Percentiles rank a stretch among this genome's conserved stretches.
These are phyloP conservation scores for Hortaea sp. DNA, from an alignment of 2,329 filamentous ascomycete species.

Conservation along the genomic window DNA sequence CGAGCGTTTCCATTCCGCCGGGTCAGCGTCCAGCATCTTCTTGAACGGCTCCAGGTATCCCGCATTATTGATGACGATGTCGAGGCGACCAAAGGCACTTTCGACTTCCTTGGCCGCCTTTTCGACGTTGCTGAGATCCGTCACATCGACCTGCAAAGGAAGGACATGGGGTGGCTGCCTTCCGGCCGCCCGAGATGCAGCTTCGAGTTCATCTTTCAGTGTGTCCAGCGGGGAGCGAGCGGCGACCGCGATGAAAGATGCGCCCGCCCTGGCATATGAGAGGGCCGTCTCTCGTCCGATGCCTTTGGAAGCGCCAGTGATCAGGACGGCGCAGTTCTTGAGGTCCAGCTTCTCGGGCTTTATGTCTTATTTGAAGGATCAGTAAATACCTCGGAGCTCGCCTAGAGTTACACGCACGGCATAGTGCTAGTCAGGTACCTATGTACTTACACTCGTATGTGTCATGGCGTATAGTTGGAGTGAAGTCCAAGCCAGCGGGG, in stretches of 20 bases:
- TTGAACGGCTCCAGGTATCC: constrained; percentile 15
- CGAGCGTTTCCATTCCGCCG: constrained; percentile 37
- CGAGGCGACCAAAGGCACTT: constrained; percentile 22
- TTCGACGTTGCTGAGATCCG: constrained; percentile 28
- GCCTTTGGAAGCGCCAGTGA: constrained; percentile 36
- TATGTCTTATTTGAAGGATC: constrained; percentile 25
- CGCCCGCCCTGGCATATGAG: constrained; percentile 47
- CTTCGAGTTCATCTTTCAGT: constrained; percentile 26
- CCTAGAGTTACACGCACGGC: no score
- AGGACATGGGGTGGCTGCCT: constrained; percentile 31
- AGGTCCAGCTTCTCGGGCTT: constrained; percentile 21
- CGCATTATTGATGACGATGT: constrained; percentile 31
- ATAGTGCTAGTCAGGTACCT: no score
- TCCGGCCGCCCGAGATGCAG: constrained; percentile 28
- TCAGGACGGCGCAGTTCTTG: constrained; percentile 36
- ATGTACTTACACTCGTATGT: constrained; percentile 37
- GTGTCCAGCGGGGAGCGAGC: constrained; percentile 41
- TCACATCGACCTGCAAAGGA: constrained; percentile 35
- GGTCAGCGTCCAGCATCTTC: constrained; percentile 17
- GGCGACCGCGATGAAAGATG: constrained; percentile 42
- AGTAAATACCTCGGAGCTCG: no score
- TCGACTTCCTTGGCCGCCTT: constrained; percentile 25
- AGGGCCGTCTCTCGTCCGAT: constrained; percentile 42
- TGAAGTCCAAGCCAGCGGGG: constrained; percentile 11
- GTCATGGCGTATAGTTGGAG: constrained; percentile 20